Base-by-base conservation (phyloP, 805 yeast genomes). In the Candida parachauliodes region DNA sequence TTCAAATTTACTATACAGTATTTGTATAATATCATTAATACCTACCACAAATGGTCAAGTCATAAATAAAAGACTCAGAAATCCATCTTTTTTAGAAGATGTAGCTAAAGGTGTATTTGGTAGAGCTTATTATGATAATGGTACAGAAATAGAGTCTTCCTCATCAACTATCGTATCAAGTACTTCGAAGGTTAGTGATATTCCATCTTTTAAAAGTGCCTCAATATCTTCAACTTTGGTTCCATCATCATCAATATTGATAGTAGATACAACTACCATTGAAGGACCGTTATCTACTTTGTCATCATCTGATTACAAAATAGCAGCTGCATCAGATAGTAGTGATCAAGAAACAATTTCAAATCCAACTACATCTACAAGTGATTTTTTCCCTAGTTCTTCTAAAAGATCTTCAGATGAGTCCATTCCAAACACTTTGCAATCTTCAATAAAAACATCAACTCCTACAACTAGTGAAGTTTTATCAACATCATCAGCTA, bases 1-100 rank as follows among this genome's bases (percentile, higher is more conserved):
- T 12, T 34, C 28, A 21, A 39, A 29, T 30, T 14, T 39, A 12
- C 12, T 39, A 9, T 30, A 36, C 10, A 24, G 36, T n/a, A 24
- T 35, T 17, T 30, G 20, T 10, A 19, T 39, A 9, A 24, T 39
- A 14, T 18, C 42, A n/a, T 39, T 20, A 16, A 14, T 34, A 14
- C 4, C 25, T 15, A 5, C 11, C 8, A 31, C 29, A 20, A 20
- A 34, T 25, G 37, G 36, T 24, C 28, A 25, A 32, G 15, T n/a
- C 17, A 12, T 12, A 26, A 16, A 16, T 16, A 33, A 29, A 19
- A 19, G 11, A 15, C 7, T 27, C 30, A 5, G 15, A 27, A 27
- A 15, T 14, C 7, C 23, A n/a, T 14, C 27, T 8, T 23, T 24
- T n/a, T n/a, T 32, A 4, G 17, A 16, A n/a, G 24, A 32, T 19